A percentile compares a stretch with the other conserved stretches of the same genome.
phyloP scores from a whole-genome alignment of 2,329 filamentous ascomycete species.

The Parastagonospora nodorum region DNA sequence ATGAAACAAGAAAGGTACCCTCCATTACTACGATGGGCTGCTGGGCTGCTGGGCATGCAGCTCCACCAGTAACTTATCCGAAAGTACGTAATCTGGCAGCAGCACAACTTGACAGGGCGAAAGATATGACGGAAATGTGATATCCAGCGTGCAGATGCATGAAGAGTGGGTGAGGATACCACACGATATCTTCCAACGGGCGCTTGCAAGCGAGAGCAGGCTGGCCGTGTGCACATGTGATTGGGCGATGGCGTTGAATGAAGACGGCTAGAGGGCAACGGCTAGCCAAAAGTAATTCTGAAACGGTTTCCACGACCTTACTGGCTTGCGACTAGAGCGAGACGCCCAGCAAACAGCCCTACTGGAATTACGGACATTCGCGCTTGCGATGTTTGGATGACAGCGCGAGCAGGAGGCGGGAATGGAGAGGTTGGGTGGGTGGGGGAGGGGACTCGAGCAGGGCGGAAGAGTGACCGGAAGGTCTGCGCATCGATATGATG shows the following conservation, averaged over 20 bases:
- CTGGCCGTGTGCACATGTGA: slow-evolving; percentile 23
- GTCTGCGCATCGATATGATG: not conserved
- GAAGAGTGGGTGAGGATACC: slow-evolving; percentile 32
- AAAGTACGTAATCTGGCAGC: slow-evolving; percentile 8
- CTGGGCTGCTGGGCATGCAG: not conserved
- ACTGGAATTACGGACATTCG: slow-evolving; percentile 8
- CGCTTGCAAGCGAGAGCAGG: slow-evolving; percentile 36
- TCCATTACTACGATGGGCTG: not conserved
- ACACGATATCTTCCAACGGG: slow-evolving; percentile 25
- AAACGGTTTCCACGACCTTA: slow-evolving; percentile 39
- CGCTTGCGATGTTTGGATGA: slow-evolving; percentile 15
- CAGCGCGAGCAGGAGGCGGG: not conserved
- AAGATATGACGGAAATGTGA: slow-evolving; percentile 17
- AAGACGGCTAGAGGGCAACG: slow-evolving; percentile 27
- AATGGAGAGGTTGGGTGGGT: slow-evolving; percentile 7
- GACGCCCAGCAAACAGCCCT: slow-evolving; percentile 28
- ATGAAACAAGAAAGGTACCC: slow-evolving; percentile 1
- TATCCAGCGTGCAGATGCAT: slow-evolving; percentile 35
- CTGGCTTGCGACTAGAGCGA: slow-evolving; percentile 37
- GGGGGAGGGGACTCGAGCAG: slow-evolving; percentile 2
- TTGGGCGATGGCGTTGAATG: slow-evolving; percentile 31
- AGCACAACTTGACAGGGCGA: slow-evolving; percentile 8
- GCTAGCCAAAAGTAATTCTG: slow-evolving; percentile 42
- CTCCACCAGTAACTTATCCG: slow-evolving; percentile 5
- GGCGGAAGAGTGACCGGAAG: not conserved